These are phyloP conservation scores for Staphylotrichum longicolle DNA, from an alignment of 495 filamentous ascomycete species.

Conservation along the genomic window DNA sequence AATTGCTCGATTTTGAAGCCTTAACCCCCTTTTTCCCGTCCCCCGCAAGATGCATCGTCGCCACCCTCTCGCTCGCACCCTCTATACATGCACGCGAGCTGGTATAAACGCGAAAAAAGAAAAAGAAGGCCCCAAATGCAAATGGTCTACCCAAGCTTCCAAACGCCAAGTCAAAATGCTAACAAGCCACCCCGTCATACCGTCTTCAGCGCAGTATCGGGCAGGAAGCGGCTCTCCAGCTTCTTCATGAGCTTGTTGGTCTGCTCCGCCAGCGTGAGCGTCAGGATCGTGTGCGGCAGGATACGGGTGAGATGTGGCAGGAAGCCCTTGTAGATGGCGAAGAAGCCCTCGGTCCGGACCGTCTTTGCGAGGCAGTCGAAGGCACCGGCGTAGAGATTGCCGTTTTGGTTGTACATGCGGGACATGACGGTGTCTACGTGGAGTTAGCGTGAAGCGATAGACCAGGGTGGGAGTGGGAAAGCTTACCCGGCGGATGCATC, in stretches of 20 bases:
- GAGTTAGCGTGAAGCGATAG: constrained; percentile 49
- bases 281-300: constrained; percentile 90
- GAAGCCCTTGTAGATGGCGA: constrained; percentile 98
- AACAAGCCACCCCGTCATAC: constrained; percentile 10
- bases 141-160: constrained; percentile 6
- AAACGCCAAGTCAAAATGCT: constrained; percentile 9
- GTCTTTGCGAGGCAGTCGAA: constrained; percentile 93
- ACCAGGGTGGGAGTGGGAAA: not conserved
- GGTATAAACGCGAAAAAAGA: constrained; percentile 15
- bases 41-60: not conserved
- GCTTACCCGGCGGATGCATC: constrained; percentile 93
- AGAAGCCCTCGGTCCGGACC: constrained; percentile 80
- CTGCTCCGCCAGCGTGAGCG: constrained; percentile 90
- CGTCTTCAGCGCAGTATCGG: constrained; percentile 34
- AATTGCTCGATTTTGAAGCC: not conserved
- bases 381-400: constrained; percentile 87
- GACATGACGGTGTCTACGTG: constrained; percentile 91
- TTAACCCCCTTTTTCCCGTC: not conserved
- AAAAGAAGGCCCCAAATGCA: constrained; percentile 6
- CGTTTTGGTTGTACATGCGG: constrained; percentile 97
- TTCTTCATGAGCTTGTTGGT: constrained; percentile 87
- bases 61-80: not conserved
- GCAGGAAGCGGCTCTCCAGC: constrained; percentile 66
- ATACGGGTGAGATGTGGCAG: constrained; percentile 93
- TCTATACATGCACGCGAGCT: constrained; percentile 13